A percentile compares a stretch with the other conserved stretches of the same genome.
phyloP scores from a whole-genome alignment of 2,329 filamentous ascomycete genomes.

The Arthrobotrys pseudoclavata region DNA sequence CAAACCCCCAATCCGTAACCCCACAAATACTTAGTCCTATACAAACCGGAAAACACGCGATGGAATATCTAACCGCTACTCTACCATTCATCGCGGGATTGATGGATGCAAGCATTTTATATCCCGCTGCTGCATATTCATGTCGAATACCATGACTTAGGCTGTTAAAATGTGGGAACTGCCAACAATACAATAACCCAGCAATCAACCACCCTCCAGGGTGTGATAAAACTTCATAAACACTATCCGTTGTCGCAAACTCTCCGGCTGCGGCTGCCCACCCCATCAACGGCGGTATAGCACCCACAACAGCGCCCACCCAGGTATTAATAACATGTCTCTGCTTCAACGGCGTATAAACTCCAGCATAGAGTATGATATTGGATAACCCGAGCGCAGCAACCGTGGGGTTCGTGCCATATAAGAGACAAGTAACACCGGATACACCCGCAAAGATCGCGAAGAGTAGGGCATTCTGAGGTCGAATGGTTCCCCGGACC shows the following conservation, averaged over 20 bases:
- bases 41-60: constrained; percentile 89
- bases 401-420: constrained; percentile 93
- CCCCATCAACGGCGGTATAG: constrained; percentile 95
- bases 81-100: constrained; percentile 87
- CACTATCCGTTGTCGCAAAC: constrained; percentile 70
- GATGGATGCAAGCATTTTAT: constrained; percentile 84
- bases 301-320: constrained; percentile 92
- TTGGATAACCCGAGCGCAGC: constrained; percentile 87
- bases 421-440: constrained; percentile 81
- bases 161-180: constrained; percentile 98
- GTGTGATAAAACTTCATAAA: constrained; percentile 59
- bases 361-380: constrained; percentile 87
- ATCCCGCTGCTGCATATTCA: constrained; percentile 82
- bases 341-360: constrained; percentile 93
- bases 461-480: constrained; percentile 80
- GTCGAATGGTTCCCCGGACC: constrained; percentile 82
- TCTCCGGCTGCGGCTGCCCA: constrained; percentile 96
- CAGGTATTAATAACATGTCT: constrained; percentile 91
- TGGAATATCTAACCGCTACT: constrained; percentile 87
- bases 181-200: constrained; percentile 89
- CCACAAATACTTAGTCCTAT: constrained; percentile 81
- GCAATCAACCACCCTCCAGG: constrained; percentile 89
- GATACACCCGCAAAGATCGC: constrained; percentile 78
- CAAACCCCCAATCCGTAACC: constrained; percentile 88
- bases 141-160: constrained; percentile 88